Conservation (phyloP, 441 rosid species). For the Breynia disticha region DNA sequence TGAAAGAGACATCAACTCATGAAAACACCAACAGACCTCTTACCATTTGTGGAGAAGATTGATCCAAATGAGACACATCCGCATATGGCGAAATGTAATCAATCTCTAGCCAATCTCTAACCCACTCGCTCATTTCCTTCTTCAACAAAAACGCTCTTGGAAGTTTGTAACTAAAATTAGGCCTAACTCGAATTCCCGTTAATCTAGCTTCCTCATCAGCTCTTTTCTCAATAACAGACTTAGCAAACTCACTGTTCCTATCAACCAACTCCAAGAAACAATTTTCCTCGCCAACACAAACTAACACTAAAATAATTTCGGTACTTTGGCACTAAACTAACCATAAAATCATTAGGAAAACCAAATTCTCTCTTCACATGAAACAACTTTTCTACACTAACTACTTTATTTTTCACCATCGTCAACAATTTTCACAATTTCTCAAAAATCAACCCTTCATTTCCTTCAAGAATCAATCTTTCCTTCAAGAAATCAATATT, state of each 20-base stretch:
- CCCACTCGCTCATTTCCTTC: conserved; percentile 94
- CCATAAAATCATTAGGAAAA: conserved; percentile 65
- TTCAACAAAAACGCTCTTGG: conserved; percentile 55
- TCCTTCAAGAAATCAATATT: no score
- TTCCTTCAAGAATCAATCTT: conserved; percentile 26
- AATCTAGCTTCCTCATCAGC: conserved; percentile 44
- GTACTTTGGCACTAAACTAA: conserved; percentile 45
- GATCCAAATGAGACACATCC: conserved; percentile 57
- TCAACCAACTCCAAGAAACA: conserved; percentile 56
- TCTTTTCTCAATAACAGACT: conserved; percentile 43
- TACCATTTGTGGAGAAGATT: conserved; percentile 75
- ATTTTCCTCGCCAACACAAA: conserved; percentile 42
- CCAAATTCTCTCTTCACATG: conserved; percentile 82
- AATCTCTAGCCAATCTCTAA: conserved; percentile 75
- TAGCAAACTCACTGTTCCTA: conserved; percentile 54
- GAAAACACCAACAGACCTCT: conserved; percentile 73
- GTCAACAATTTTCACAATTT: conserved; percentile 72
- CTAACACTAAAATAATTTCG: conserved; percentile 52
- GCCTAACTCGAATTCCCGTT: conserved; percentile 48
- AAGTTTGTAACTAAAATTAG: conserved; percentile 56
- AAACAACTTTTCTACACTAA: conserved; percentile 53
- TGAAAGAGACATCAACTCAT: conserved; percentile 74
- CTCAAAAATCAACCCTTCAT: conserved; percentile 47
- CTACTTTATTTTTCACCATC: conserved; percentile 59
- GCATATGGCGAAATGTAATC: conserved; percentile 71